Evolutionary conservation across 2,329 filamentous ascomycete species (phyloP).

Genomic region (Didymellaceae sp.): DNA sequence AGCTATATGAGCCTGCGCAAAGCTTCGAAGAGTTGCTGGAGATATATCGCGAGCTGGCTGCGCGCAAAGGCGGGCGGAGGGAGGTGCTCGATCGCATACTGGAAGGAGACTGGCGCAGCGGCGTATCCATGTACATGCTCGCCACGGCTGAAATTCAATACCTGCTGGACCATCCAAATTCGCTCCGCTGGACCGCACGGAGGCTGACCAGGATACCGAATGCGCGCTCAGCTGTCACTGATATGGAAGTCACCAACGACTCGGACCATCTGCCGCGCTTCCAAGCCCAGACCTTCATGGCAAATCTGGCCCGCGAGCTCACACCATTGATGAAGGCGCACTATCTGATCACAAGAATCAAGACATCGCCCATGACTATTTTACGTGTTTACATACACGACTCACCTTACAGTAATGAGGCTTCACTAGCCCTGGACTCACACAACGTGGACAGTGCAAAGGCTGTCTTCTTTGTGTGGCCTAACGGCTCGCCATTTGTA

Average conservation of each 20-base stretch:
- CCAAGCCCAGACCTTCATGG: slow-evolving; percentile 80
- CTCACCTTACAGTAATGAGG: slow-evolving; percentile 73
- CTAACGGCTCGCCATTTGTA: slow-evolving; percentile 77
- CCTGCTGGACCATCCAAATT: slow-evolving; percentile 60
- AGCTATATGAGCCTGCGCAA: slow-evolving; percentile 71
- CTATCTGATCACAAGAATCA: slow-evolving; percentile 78
- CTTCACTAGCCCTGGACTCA: slow-evolving; percentile 43
- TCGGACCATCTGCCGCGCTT: slow-evolving; percentile 67
- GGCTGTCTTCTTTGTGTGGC: slow-evolving; percentile 82
- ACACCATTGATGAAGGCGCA: slow-evolving; percentile 83
- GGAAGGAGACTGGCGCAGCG: slow-evolving; percentile 64
- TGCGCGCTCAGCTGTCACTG: slow-evolving; percentile 30
- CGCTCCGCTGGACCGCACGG: slow-evolving; percentile 61
- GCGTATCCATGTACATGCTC: slow-evolving; percentile 61
- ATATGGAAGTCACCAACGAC: slow-evolving; percentile 50
- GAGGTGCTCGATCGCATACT: slow-evolving; percentile 63
- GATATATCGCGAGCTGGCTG: slow-evolving; percentile 47
- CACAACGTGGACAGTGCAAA: slow-evolving; percentile 64
- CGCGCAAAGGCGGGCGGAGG: slow-evolving; percentile 58
- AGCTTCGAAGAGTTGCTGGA: slow-evolving; percentile 72
- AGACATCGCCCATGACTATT: slow-evolving; percentile 71
- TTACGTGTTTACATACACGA: slow-evolving; percentile 82
- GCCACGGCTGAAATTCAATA: slow-evolving; percentile 62
- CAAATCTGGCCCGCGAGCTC: slow-evolving; percentile 75
- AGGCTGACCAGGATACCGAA: slow-evolving; percentile 50